Percentiles rank a stretch among this genome's conserved stretches.
phyloP scores from a whole-genome alignment of 2,329 filamentous ascomycete genomes.

The Diplodia mutila region DNA sequence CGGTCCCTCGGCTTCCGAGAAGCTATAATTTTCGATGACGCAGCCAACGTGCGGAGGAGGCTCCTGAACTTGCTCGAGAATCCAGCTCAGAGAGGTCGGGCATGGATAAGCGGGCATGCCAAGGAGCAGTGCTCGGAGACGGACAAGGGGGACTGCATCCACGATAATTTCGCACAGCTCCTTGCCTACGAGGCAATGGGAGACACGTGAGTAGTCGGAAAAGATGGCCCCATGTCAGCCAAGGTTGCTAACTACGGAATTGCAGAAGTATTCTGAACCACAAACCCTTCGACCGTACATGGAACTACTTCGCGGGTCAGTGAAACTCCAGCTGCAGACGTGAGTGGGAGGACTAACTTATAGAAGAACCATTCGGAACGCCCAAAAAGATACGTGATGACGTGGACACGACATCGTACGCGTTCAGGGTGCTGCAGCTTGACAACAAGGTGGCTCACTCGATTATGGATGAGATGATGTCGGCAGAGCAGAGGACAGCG shows the following conservation, averaged over 20 bases:
- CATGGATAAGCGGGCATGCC: conserved; percentile 32
- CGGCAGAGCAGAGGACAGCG: neutral
- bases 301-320: conserved; percentile 37
- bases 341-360: conserved; percentile 9
- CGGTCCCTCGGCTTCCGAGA: conserved; percentile 35
- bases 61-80: conserved; percentile 32
- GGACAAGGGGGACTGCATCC: conserved; percentile 30
- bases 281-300: conserved; percentile 25
- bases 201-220: conserved; percentile 27
- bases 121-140: conserved; percentile 32
- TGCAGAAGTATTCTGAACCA: conserved; percentile 26
- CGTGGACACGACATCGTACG: conserved; percentile 41
- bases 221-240: neutral
- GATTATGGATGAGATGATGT: conserved; percentile 15
- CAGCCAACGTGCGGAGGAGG: conserved; percentile 18
- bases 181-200: conserved; percentile 34
- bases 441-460: conserved; percentile 4
- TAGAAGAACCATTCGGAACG: conserved; percentile 24
- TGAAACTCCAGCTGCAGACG: conserved; percentile 15
- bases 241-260: neutral
- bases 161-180: conserved; percentile 38
- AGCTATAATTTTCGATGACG: conserved; percentile 33
- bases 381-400: conserved; percentile 38
- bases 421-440: conserved; percentile 34
- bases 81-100: conserved; percentile 30